A percentile compares a stretch with the other conserved stretches of the same genome.
phyloP scores from a whole-genome alignment of 1,284 basidiomycete genomes.

The Fomitopsis betulina region DNA sequence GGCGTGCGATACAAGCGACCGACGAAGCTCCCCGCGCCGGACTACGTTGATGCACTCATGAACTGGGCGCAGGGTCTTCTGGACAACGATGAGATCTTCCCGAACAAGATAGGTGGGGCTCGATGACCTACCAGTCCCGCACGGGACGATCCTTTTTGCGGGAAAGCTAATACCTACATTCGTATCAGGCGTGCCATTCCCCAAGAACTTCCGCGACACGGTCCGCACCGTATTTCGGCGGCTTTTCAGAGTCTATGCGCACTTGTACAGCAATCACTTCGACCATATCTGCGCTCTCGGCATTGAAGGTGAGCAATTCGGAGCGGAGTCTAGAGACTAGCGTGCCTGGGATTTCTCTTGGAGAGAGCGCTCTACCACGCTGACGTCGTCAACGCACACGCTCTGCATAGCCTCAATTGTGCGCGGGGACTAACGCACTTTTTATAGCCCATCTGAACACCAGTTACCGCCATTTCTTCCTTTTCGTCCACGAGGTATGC shows the following conservation, averaged over 20 bases:
- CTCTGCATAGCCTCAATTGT: background rate
- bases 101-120: slow-evolving; percentile 83
- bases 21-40: slow-evolving; percentile 91
- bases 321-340: background rate
- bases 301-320: slow-evolving; percentile 78
- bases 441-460: slow-evolving; percentile 92
- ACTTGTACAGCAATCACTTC: slow-evolving; percentile 99
- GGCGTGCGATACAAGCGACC: slow-evolving; percentile 87
- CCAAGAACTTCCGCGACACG: slow-evolving; percentile 86
- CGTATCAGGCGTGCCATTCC: slow-evolving; percentile 81
- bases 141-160: background rate
- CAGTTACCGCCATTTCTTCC: slow-evolving; percentile 96
- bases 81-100: slow-evolving; percentile 92
- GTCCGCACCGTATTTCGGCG: slow-evolving; percentile 91
- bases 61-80: slow-evolving; percentile 95
- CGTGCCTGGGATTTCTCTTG: background rate
- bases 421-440: slow-evolving; percentile 2
- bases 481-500: slow-evolving; percentile 92
- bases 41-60: slow-evolving; percentile 98
- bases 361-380: background rate
- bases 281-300: slow-evolving; percentile 98
- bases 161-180: background rate
- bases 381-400: background rate
- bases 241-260: slow-evolving; percentile 96
- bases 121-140: background rate